Evolutionary conservation across 2,329 filamentous ascomycete species (phyloP).

Genomic region (Rhinocladiella mackenziei): DNA sequence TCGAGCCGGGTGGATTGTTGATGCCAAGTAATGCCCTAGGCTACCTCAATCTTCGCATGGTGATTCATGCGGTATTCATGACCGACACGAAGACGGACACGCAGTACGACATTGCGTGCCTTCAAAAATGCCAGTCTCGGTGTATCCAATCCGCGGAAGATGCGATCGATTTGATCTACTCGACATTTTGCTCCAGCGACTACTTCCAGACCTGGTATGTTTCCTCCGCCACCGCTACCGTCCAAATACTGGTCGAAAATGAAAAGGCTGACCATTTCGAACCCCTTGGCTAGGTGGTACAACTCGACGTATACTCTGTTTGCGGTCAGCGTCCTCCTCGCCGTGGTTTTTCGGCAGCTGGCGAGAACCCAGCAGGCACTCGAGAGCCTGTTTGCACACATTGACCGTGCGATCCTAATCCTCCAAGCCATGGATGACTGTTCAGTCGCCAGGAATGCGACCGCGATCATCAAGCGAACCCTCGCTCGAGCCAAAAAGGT

Average conservation of each 20-base stretch:
- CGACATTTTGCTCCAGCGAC: slow-evolving; percentile 38
- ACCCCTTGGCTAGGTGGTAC: slow-evolving; percentile 33
- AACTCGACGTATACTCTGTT: slow-evolving; percentile 44
- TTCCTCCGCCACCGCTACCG: not conserved
- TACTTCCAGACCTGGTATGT: slow-evolving; percentile 42
- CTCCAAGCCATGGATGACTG: slow-evolving; percentile 44
- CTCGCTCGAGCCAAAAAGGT: slow-evolving; percentile 14
- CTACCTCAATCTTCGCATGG: slow-evolving; percentile 42
- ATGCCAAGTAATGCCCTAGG: slow-evolving; percentile 21
- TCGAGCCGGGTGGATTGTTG: not conserved
- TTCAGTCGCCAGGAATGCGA: slow-evolving; percentile 39
- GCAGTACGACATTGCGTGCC: slow-evolving; percentile 33
- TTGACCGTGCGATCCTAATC: slow-evolving; percentile 40
- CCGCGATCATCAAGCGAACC: slow-evolving; percentile 12
- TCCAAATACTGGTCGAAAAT: not conserved
- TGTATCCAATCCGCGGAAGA: slow-evolving; percentile 37
- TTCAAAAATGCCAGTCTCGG: slow-evolving; percentile 31
- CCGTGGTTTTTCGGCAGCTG: slow-evolving; percentile 37
- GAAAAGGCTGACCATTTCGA: too few relatives aligned
- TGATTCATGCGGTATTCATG: slow-evolving; percentile 36
- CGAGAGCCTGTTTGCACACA: slow-evolving; percentile 31
- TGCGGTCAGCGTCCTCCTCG: slow-evolving; percentile 29
- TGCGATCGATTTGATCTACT: slow-evolving; percentile 41
- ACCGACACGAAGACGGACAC: slow-evolving; percentile 16
- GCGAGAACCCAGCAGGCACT: slow-evolving; percentile 34